Evolutionary conservation across 805 yeast species (phyloP).

Genomic region (Torulaspora quercuum): DNA sequence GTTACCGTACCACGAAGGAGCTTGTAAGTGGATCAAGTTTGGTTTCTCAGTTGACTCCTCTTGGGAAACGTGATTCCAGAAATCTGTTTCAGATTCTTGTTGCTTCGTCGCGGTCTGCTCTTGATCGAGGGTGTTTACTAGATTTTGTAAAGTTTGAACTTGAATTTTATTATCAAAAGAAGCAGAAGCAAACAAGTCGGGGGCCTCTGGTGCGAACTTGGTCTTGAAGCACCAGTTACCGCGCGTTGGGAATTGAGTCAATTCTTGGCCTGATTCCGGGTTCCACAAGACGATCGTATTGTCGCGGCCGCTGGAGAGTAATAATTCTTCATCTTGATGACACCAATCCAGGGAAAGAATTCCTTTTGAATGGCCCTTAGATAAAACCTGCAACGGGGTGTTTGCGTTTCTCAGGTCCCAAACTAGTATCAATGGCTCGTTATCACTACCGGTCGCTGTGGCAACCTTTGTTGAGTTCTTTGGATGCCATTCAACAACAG

Average conservation of each 20-base stretch:
- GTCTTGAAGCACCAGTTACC: slow-evolving; percentile 93
- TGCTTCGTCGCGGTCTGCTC: slow-evolving; percentile 32
- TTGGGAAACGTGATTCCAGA: slow-evolving; percentile 76
- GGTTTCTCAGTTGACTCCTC: slow-evolving; percentile 71
- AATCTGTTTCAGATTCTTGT: slow-evolving; percentile 59
- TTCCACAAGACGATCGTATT: slow-evolving; percentile 88
- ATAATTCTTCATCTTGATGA: slow-evolving; percentile 66
- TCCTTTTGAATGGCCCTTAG: slow-evolving; percentile 78
- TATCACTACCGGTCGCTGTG: slow-evolving; percentile 83
- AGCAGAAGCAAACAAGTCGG: slow-evolving; percentile 85
- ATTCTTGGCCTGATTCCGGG: slow-evolving; percentile 64
- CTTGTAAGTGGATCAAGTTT: slow-evolving; percentile 60
- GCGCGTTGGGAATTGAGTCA: slow-evolving; percentile 87
- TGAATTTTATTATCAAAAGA: slow-evolving; percentile 80
- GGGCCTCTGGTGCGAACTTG: slow-evolving; percentile 79
- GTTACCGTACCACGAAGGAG: slow-evolving; percentile 84
- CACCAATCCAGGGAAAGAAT: slow-evolving; percentile 94
- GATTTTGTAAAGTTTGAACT: slow-evolving; percentile 83
- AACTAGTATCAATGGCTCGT: slow-evolving; percentile 71
- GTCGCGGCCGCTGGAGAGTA: slow-evolving; percentile 91
- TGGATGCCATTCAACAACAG: slow-evolving; percentile 95
- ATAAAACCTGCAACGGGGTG: slow-evolving; percentile 73
- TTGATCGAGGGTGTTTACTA: slow-evolving; percentile 30
- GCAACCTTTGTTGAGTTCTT: slow-evolving; percentile 76
- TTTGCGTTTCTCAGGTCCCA: slow-evolving; percentile 96